Base-by-base conservation (phyloP, 1,284 basidiomycete genomes). In the Agaricales sp. region DNA sequence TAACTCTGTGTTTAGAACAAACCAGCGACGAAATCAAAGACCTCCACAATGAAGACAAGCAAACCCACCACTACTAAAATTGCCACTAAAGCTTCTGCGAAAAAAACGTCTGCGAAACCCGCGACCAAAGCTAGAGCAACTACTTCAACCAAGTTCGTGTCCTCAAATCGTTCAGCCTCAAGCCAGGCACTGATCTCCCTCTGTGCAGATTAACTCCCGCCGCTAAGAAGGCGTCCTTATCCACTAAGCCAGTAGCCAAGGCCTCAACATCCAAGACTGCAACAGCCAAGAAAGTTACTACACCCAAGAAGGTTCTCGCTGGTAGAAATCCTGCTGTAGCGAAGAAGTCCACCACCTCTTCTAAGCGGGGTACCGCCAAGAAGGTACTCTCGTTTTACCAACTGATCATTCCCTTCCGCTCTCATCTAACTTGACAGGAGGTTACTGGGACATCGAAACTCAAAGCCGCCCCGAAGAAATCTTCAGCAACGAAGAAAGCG, bases 321-420 rank as follows among this genome's bases (percentile, higher is more conserved):
- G 62, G 63, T 0, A 77, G 75, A 63, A 82, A 74, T 62, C 54
- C 64, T 11, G 58, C 63, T 6, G 55, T 70, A n/a, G 51, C 61
- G 6, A 80, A 74, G 70, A 82, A 80, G 66, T 64, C 68, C 0
- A 64, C 64, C 3, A 54, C 66, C 2, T 48, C 72, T 16, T 69
- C 74, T 46, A 72, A 70, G 59, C 71, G 79, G 38, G 73, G 67
- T 46, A 37, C 67, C 8, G 74, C 71, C 1, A 80, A 80, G 71
- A 78, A 77, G 72, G 78, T 78, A 21, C 2, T 51, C 8, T 30
- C 19, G 3, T n/a, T 43, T 30, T 30, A 25, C 16, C 6, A 30
- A 30, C 39, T 41, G 30, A 4, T 20, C 19, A 16, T 8, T 51
- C 13, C 25, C 16, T 20, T 22, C 13, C 47, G 16, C 54, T 39